Percentiles rank a stretch among this genome's conserved stretches.
These are phyloP conservation scores for Acephala macrosclerotiorum DNA, from an alignment of 2,329 filamentous ascomycete species.

Conservation along the genomic window DNA sequence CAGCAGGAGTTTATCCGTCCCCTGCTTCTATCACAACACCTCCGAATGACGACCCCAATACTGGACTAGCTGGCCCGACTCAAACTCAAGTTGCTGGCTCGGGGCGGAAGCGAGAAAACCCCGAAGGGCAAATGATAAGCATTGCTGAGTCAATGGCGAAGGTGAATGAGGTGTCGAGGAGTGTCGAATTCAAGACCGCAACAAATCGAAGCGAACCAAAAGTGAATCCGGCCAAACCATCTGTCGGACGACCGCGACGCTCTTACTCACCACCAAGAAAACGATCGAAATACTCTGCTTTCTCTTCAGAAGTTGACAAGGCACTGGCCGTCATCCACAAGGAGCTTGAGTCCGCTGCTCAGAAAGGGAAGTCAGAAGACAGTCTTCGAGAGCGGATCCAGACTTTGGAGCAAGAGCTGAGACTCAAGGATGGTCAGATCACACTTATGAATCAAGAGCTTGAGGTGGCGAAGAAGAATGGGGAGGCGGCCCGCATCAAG, in stretches of 20 bases:
- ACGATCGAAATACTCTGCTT: conserved; percentile 33
- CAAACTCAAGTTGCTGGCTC: not conserved
- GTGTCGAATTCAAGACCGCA: not conserved
- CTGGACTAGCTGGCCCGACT: not conserved
- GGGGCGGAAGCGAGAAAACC: not conserved
- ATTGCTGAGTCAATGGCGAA: not conserved
- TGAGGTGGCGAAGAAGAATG: conserved; percentile 22
- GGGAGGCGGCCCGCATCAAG: conserved; percentile 8
- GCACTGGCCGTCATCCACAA: conserved; percentile 32
- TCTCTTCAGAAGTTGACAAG: conserved; percentile 34
- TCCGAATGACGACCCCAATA: not conserved
- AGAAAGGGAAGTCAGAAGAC: conserved; percentile 24
- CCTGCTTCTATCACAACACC: conserved; percentile 8
- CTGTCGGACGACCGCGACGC: conserved; percentile 3
- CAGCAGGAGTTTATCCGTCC: conserved; percentile 4
- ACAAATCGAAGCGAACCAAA: not conserved
- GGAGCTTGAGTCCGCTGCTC: conserved; percentile 30
- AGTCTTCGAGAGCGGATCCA: conserved; percentile 24
- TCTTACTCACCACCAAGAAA: conserved; percentile 31
- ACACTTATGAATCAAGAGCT: conserved; percentile 21
- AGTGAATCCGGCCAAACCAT: not conserved
- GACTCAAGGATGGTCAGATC: conserved; percentile 32
- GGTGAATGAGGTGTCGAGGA: not conserved
- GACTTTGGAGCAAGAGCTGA: conserved; percentile 33
- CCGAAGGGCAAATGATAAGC: not conserved